Percentiles rank a stretch among this genome's conserved stretches.
Evolutionary conservation across 192 early-diverging fungal genomes (phyloP).

Genomic region (Umbelopsis ramanniana): DNA sequence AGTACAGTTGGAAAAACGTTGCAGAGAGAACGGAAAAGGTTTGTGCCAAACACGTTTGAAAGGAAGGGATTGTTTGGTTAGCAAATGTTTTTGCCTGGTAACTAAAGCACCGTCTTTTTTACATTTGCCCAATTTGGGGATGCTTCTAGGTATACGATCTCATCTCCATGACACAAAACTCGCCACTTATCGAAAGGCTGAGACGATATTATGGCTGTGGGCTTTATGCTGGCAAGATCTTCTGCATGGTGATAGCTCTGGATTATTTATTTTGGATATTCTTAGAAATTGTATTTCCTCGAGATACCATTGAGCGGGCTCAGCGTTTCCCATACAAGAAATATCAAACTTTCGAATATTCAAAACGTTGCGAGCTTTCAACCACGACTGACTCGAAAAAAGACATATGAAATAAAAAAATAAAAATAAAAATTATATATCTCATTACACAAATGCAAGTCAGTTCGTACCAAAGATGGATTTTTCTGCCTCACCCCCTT

Average conservation of each 20-base stretch:
- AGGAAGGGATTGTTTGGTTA: too few species aligned
- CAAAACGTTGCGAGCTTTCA: not conserved
- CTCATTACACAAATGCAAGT: too few species aligned
- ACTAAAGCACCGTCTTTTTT: too few species aligned
- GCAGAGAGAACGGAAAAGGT: constrained; percentile 88
- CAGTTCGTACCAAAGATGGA: too few species aligned
- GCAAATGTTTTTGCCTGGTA: too few species aligned
- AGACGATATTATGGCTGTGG: constrained; percentile 85
- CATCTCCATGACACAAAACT: constrained; percentile 66
- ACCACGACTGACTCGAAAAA: not conserved
- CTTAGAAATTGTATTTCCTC: constrained; percentile 83
- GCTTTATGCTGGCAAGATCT: constrained; percentile 87
- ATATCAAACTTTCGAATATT: constrained; percentile 46
- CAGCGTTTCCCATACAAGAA: constrained; percentile 67
- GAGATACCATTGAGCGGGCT: constrained; percentile 71
- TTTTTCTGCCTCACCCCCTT: too few species aligned
- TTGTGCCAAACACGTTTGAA: not conserved
- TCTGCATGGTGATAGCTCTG: constrained; percentile 87
- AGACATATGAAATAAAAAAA: not conserved
- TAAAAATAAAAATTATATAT: too few species aligned
- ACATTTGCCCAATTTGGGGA: not conserved
- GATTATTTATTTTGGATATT: constrained; percentile 83
- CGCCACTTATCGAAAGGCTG: constrained; percentile 60
- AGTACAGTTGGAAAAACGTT: constrained; percentile 98
- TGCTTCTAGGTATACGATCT: constrained; percentile 71